Evolutionary conservation across 2,329 filamentous ascomycete species (phyloP).

Genomic region (Bipolaris sorokiniana): DNA sequence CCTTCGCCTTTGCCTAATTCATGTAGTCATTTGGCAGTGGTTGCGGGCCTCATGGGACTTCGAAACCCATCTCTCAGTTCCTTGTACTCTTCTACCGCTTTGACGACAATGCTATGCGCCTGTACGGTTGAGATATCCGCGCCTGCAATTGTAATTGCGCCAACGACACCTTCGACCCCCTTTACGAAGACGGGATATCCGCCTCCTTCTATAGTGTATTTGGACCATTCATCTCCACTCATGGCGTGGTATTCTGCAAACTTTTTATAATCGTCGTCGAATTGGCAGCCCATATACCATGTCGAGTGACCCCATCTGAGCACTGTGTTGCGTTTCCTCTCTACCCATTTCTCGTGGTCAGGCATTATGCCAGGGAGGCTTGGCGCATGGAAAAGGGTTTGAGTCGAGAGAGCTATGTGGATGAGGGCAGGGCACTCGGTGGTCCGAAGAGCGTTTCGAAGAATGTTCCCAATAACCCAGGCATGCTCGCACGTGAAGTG

Average conservation of each 20-base stretch:
- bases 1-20: constrained; percentile 22
- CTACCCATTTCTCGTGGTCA: constrained; percentile 70
- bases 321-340: constrained; percentile 73
- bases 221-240: constrained; percentile 55
- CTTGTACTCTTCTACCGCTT: constrained; percentile 66
- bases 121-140: constrained; percentile 69
- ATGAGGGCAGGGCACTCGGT: constrained; percentile 64
- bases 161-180: constrained; percentile 77
- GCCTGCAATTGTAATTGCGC: constrained; percentile 76
- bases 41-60: constrained; percentile 43
- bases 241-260: constrained; percentile 72
- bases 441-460: constrained; percentile 67
- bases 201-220: constrained; percentile 80
- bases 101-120: constrained; percentile 77
- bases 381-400: constrained; percentile 72
- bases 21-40: constrained; percentile 44
- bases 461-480: constrained; percentile 68
- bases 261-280: constrained; percentile 67
- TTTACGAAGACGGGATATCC: constrained; percentile 74
- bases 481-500: constrained; percentile 69
- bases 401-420: constrained; percentile 67
- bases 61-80: constrained; percentile 43
- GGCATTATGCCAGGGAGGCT: constrained; percentile 71
- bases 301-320: constrained; percentile 72
- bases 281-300: constrained; percentile 75